Evolutionary conservation across 2,329 filamentous ascomycete genomes (phyloP), one percentile per base, ranked within the genome.

Genomic region (Venturia asperata): DNA sequence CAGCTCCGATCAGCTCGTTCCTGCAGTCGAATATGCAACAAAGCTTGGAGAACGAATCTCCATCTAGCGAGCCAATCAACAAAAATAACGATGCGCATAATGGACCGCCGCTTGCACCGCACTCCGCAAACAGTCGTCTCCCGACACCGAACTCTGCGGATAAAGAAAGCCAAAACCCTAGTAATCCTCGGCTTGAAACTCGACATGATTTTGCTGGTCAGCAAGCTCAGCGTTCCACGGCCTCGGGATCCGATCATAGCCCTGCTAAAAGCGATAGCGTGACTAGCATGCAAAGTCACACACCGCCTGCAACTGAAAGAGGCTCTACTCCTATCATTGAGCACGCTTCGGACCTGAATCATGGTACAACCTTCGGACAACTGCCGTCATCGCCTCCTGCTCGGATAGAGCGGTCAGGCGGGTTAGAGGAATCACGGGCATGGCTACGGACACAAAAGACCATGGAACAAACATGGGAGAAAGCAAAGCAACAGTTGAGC

Each of bases 91-190:
- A 41, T 24, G 24, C 47, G 19, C 49, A 60, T 24, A 5, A 30
- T 34, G 11, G 21, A 13, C 45, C 42, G 42, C 63, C 45, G 24
- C 37, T 39, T 42, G 39, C 63, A 42, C 39, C 30, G 21, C 30
- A 17, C n/a, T 37, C 64, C 24, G 64, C 64, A 61, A 65, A 61
- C 37, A 21, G 30, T 17, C 64, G 64, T 42, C 56, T 65, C 34
- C 64, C 64, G n/a, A 61, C 64, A 37, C 55, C 64, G 1, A 61
- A 62, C 27, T 65, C 64, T 24, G 52, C 34, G 21, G 55, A 61
- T 13, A 61, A 47, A 42, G 30, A 39, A 39, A 34, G 52, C 21
- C 24, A 30, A 21, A 39, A 21, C 37, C 19, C 34, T 1, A 27
- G 37, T 15, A 41, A 21, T 34, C n/a, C 37, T 60, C 27, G 5